Evolutionary conservation across 495 filamentous ascomycete genomes (phyloP), one percentile per base, ranked within the genome.

Genomic region (Cetradonia linearis): DNA sequence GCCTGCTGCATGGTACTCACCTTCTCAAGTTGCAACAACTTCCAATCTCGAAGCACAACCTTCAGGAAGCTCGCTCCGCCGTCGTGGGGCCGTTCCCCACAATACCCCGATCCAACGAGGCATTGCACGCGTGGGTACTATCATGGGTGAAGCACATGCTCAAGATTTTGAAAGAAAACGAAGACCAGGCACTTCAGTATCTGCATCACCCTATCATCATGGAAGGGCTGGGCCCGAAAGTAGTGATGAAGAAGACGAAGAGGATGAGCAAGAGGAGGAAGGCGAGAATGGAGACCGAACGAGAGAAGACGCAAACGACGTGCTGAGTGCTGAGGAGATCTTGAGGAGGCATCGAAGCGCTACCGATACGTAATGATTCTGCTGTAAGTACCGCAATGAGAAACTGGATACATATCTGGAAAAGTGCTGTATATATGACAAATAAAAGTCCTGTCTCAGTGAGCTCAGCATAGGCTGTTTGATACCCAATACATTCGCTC

Each of bases 121-220:
- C 9, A 70, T 81, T 16, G 69, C 76, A 57, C 67, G 84, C 20
- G 73, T 83, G 55, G 76, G 86, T 61, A 66, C 81, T 10, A 78
- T 86, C 13, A 75, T 95, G 62, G 81, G 84, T 6, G 74, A 79
- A 42, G 91, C 91, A 11, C 91, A 96, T 63, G 84, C 82, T 38
- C 86, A 93, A 66, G 91, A 96, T 69, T 96, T 95, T 70, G 85
- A 93, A 73, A 81, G 87, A 69, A 84, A 80, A 70, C 75, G 81
- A 54, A 79, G 74, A 53, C 77, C 81, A 5, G 74, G 69, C 16
- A 50, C 30, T 56, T 23, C 60, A 2, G 63, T 62, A 30, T 31
- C 59, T 0, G 60, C 59, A n/a, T 56, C 63, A 5, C 59, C 61
- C 5, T 62, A 62, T 40, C 58, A 60, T 50, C 63, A 65, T 30